Base-by-base conservation (phyloP, 108 stramenopile species). In the Nitzschia putrida region DNA sequence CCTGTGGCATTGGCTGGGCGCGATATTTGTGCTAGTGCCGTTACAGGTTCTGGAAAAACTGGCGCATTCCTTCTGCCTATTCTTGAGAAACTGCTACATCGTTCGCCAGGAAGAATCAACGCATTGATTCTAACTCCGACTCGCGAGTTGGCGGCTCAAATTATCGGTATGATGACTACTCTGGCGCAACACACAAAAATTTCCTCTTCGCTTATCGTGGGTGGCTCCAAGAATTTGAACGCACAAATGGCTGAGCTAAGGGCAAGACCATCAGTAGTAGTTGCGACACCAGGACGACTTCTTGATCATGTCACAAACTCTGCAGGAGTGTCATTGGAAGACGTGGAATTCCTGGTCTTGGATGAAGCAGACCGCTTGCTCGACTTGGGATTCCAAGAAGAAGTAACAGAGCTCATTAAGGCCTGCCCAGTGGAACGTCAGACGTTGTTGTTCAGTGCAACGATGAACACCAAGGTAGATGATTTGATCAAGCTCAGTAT, bases 31-130 rank as follows among this genome's bases (percentile, higher is more conserved):
- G 99, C 96, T 26, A 79, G 78, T 57, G 86, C 86, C 21, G 73
- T 76, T 13, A 85, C 83, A 26, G 88, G 88, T 18, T 80, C 78
- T 60, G 97, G 97, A 43, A 98, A 98, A 69, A 98, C 97, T 37
- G 98, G 97, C 9, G 99, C 99, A 6, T 99, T 99, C 64, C 64
- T 95, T 24, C 83, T 99, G 0, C 99, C 99, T 21, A 77, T 96
- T 8, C 80, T 99, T 29, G 98, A 99, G 71, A 78, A 96, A 53
- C 80, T 99, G 47, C 59, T 98, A 26, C 94, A 91, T 63, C 82
- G 97, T 8, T 55, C 75, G n/a, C 51, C 74, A 9, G 92, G 96
- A 25, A 83, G 88, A 41, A 85, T 82, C 52, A 71, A 83, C 40
- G 91, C 89, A 9, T 69, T 99, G 41, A 71, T 99, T 45, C 64